Evolutionary conservation across 176 grass and related monocot genomes (phyloP), one percentile per base, ranked within the genome.

Genomic region (Hordeum marinum): DNA sequence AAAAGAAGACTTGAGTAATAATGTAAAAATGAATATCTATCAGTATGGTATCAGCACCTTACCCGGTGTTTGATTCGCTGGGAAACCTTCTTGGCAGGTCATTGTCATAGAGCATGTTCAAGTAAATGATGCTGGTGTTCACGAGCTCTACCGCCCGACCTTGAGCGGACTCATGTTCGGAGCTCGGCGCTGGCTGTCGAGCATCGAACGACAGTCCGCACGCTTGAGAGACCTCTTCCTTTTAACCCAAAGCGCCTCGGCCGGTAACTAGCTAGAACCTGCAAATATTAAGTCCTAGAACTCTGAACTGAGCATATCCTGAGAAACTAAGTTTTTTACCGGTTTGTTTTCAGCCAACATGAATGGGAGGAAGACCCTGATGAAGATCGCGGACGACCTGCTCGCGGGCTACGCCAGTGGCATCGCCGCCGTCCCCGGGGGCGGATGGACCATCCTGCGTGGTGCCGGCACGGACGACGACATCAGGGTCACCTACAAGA

Each of bases 51-150:
- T 10, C n/a, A 2, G 21, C 7, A 73, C 8, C 70, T 15, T 35
- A 27, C 72, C 26, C 12, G 21, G 29, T 68, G 78, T 21, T 71
- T 77, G 24, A 82, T 86, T n/a, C 63, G 63, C 32, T 27, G 15
- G 34, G 35, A 26, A 31, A 70, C 45, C 39, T 62, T 54, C 1
- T 77, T 77, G 18, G 14, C 41, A 96, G 94, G 81, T 96, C 41
- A 80, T 32, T 6, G 92, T 54, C 72, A 67, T 96, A 42, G 94
- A 96, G 41, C 91, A 96, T 62, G 78, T 96, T 41, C 88, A 21
- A 81, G 84, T 85, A 35, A 88, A 91, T 26, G 83, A 77, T 50
- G 21, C 52, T 15, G 58, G 36, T 1, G 25, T 80, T 42, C 88
- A 89, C 76, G 60, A 67, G 11, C 70, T 93, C 66, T 89, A 85